Evolutionary conservation across 495 filamentous ascomycete genomes (phyloP).

Genomic region (Xylaria venustula): DNA sequence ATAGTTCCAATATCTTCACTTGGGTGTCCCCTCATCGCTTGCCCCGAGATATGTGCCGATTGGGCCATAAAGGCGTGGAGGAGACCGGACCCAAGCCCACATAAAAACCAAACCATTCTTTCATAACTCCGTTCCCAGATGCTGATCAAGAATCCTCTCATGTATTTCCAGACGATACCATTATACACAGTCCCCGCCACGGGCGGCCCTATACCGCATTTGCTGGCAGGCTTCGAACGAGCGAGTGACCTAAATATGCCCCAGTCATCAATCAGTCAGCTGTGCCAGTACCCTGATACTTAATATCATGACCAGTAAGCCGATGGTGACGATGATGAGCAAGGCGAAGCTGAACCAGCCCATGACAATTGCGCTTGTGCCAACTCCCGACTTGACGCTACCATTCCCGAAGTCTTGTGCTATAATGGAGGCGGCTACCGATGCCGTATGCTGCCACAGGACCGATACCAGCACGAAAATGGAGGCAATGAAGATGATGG

Average conservation of each 20-base stretch:
- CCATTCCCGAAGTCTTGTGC: constrained; percentile 96
- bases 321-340: constrained; percentile 90
- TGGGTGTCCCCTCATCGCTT: not conserved
- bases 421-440: constrained; percentile 87
- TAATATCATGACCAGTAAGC: constrained; percentile 91
- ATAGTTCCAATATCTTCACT: not conserved
- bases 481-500: constrained; percentile 75
- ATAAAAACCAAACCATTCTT: constrained; percentile 11
- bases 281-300: constrained; percentile 69
- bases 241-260: not conserved
- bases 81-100: not conserved
- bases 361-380: constrained; percentile 89
- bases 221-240: no score
- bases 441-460: constrained; percentile 85
- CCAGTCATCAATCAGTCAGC: constrained; percentile 39
- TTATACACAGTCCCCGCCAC: constrained; percentile 10
- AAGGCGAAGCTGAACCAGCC: constrained; percentile 96
- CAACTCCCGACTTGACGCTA: constrained; percentile 82
- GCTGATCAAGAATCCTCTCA: constrained; percentile 9
- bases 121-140: constrained; percentile 14
- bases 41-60: not conserved
- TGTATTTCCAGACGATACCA: constrained; percentile 10
- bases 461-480: constrained; percentile 78
- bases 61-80: not conserved
- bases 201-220: no score